Base-by-base conservation (phyloP, 306 rosid species). In the Mucuna pruriens region DNA sequence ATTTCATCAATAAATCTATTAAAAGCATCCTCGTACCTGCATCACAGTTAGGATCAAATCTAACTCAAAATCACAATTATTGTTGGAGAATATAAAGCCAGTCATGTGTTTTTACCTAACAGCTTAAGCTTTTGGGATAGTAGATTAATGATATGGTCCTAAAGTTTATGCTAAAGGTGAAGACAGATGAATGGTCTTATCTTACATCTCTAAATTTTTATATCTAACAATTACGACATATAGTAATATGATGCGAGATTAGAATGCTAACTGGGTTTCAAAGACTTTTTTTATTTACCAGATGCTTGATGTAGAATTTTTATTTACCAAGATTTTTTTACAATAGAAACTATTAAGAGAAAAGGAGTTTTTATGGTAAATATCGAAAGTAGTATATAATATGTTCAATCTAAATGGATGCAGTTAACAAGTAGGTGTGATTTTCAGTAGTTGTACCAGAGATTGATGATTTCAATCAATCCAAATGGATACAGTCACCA, bases 1-100 rank as follows among this genome's bases (percentile, higher is more conserved):
- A 95, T 84, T 84, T 90, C 98, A 84, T 95, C 98, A 42, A 95
- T 95, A 77, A 95, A 95, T 86, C 98, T 92, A 86, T 95, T 95
- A 87, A 92, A 95, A 67, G 97, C 95, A 88, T 92, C 98, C 86
- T 95, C 98, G 36, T 95, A 95, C 82, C 98, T 95, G 91, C 85
- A 82, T 60, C 75, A 75, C 85, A 80, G 42, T 80, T 20, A 40
- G 49, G 65, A 69, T 76, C 45, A 80, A 58, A 69, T 76, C 64
- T 34, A 79, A 74, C 86, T 51, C 77, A 54, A 54, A 62, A 80
- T 71, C 45, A 22, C 25, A 25, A 44, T 45, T 34, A 61, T 61
- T 31, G 54, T 22, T 20, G 20, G 5, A 44, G 61, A 23, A 46
- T 60, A 71, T 51, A 78, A 77, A 71, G 64, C 7, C 7, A 33